These are phyloP conservation scores for Lanmaoa pseudosensibilis DNA, from an alignment of 768 basidiomycete species.

Conservation along the genomic window DNA sequence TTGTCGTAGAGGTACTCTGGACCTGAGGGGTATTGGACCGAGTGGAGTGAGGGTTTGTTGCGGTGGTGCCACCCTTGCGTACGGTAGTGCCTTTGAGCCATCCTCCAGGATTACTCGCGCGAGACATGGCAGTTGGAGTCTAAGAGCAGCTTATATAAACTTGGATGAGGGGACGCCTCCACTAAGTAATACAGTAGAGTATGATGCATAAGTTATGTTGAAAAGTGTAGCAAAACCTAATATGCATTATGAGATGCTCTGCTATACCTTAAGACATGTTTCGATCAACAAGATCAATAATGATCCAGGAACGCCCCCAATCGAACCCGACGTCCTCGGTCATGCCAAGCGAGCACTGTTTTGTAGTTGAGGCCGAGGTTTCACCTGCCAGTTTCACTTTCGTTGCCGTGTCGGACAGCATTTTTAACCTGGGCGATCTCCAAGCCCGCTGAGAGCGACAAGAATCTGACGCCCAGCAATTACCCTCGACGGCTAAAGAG, in stretches of 20 bases:
- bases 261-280: constrained; percentile 4
- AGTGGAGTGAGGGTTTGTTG: constrained; percentile 44
- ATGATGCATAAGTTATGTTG: no score
- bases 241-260: no score
- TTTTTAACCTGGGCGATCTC: neutral
- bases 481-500: constrained; percentile 8
- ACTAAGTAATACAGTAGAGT: no score
- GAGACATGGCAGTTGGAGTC: constrained; percentile 31
- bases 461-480: neutral
- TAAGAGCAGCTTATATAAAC: constrained; percentile 15
- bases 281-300: neutral
- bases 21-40: constrained; percentile 68
- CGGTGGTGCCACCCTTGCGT: constrained; percentile 56
- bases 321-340: neutral
- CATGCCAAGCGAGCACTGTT: neutral
- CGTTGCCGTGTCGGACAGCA: neutral
- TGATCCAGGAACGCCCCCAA: neutral
- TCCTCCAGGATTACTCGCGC: constrained; percentile 26
- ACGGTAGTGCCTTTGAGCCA: constrained; percentile 79
- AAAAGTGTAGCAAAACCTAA: no score
- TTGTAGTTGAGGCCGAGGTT: neutral
- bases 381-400: neutral
- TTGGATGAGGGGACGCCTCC: neutral
- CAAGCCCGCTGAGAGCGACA: neutral
- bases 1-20: constrained; percentile 68